These are phyloP conservation scores for Hygrophoropsis aurantiaca DNA, from an alignment of 768 basidiomycete genomes.

Conservation along the genomic window DNA sequence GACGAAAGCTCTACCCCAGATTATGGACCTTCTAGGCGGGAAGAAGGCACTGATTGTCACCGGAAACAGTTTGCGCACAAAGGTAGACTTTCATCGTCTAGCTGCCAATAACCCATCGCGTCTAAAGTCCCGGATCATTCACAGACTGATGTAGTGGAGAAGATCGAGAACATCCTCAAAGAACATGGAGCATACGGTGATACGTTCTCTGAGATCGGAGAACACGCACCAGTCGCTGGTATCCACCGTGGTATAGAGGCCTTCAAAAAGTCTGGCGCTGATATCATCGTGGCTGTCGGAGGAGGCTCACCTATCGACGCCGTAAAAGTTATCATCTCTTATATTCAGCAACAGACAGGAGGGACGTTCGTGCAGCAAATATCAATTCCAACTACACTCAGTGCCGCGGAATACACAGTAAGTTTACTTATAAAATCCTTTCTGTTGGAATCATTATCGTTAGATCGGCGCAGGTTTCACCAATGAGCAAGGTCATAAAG, in stretches of 20 bases:
- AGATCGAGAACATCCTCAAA: constrained; percentile 45
- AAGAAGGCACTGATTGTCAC: constrained; percentile 73
- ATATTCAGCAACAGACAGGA: constrained; percentile 55
- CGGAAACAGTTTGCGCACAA: constrained; percentile 63
- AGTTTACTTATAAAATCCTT: constrained; percentile 11
- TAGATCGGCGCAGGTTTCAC: constrained; percentile 72
- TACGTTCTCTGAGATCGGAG: constrained; percentile 72
- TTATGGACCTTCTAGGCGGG: constrained; percentile 52
- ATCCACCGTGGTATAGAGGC: constrained; percentile 56
- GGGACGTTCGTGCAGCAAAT: constrained; percentile 61
- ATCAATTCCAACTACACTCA: constrained; percentile 80
- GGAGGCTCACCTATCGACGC: constrained; percentile 84
- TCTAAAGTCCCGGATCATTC: background rate
- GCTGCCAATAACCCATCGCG: too few relatives aligned
- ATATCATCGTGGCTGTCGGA: constrained; percentile 72
- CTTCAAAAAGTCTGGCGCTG: constrained; percentile 57
- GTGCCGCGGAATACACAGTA: constrained; percentile 75
- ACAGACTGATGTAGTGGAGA: constrained; percentile 25
- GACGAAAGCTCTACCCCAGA: constrained; percentile 59
- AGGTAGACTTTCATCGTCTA: constrained; percentile 42
- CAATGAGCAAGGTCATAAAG: constrained; percentile 67
- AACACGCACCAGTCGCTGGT: constrained; percentile 69
- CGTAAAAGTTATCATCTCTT: constrained; percentile 68
- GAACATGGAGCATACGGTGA: constrained; percentile 58
- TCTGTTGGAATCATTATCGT: background rate